Conservation (phyloP, 345 rosid genomes). For the Moricandia moricandioides region DNA sequence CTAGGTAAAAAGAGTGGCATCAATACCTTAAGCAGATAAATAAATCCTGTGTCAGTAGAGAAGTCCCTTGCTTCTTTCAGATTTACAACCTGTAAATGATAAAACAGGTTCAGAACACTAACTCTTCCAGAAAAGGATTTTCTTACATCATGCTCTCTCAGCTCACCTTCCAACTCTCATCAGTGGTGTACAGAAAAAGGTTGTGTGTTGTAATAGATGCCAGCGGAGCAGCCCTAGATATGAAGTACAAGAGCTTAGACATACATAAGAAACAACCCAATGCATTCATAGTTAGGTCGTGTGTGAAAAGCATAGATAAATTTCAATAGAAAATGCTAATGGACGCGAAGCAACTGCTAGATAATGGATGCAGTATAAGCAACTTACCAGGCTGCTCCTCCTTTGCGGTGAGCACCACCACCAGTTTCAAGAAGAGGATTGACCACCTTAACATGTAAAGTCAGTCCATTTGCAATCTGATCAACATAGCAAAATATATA, state of each 20-base stretch:
- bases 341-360: constrained; percentile 4
- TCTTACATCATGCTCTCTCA: neutral
- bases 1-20: constrained; percentile 1
- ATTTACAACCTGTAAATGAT: constrained; percentile 69
- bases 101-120: neutral
- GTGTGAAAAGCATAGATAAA: too few relatives aligned
- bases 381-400: constrained; percentile 90
- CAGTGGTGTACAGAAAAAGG: constrained; percentile 78
- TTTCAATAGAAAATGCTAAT: too few relatives aligned
- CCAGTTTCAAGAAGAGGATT: constrained; percentile 92
- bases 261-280: neutral
- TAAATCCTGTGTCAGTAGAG: constrained; percentile 64
- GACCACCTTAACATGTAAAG: constrained; percentile 76
- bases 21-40: constrained; percentile 88
- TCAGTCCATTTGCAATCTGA: constrained; percentile 99
- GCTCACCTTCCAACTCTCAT: constrained; percentile 92
- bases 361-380: neutral
- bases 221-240: constrained; percentile 83
- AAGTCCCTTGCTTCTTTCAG: constrained; percentile 98
- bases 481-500: constrained; percentile 2
- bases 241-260: constrained; percentile 24
- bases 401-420: constrained; percentile 60
- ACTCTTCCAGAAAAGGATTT: neutral
- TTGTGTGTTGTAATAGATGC: constrained; percentile 89
- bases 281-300: neutral